Evolutionary conservation across 257 asterid species (phyloP).

Genomic region (Rehmannia glutinosa): DNA sequence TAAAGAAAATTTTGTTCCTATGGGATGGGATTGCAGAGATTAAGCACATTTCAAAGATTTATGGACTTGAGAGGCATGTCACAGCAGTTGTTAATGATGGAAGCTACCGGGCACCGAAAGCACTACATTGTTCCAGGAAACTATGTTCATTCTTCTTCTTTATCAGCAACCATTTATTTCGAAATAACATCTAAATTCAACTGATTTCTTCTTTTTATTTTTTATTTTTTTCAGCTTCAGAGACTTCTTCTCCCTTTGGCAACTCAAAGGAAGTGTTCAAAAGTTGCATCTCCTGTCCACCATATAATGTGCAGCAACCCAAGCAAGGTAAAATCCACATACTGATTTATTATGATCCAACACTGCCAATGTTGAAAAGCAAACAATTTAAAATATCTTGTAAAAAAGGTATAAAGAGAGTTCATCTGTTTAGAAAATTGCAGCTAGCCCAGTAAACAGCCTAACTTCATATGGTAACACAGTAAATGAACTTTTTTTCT

Average conservation of each 20-base stretch:
- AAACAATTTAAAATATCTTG: background rate
- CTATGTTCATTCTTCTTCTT: conserved; percentile 5
- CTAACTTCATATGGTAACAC: too few species aligned
- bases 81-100: conserved; percentile 32
- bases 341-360: too few species aligned
- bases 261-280: conserved; percentile 9
- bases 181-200: background rate
- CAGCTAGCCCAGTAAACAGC: too few species aligned
- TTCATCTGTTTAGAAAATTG: too few species aligned
- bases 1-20: background rate
- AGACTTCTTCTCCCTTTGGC: conserved; percentile 10
- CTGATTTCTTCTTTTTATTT: background rate
- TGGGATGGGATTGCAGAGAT: conserved; percentile 32
- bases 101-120: conserved; percentile 50
- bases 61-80: conserved; percentile 35
- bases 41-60: conserved; percentile 34
- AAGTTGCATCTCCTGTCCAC: conserved; percentile 17
- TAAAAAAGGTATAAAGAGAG: too few species aligned
- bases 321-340: conserved; percentile 41
- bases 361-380: conserved; percentile 17
- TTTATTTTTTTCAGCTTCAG: conserved; percentile 11
- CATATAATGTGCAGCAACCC: conserved; percentile 20
- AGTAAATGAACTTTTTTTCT: background rate
- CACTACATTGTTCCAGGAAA: conserved; percentile 47
- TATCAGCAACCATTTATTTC: too few species aligned